Conservation (phyloP, 2,329 filamentous ascomycete genomes). For the Cercospora sp. region DNA sequence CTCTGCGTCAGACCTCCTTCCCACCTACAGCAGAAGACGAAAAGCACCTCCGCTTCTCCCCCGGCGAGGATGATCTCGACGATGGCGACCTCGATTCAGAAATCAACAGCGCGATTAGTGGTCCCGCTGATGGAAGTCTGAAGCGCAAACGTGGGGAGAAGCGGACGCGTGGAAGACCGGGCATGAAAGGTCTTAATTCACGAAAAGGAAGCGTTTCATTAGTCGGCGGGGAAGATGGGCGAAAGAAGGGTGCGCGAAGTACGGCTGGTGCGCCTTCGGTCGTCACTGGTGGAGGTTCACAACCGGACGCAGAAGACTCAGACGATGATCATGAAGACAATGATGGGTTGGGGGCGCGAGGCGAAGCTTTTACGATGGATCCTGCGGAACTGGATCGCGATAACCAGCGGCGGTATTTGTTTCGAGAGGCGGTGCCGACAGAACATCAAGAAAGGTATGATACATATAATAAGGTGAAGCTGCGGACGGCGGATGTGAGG, state of each 20-base stretch:
- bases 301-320: conserved; percentile 43
- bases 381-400: conserved; percentile 30
- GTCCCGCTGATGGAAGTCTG: conserved; percentile 42
- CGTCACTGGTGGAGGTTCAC: conserved; percentile 27
- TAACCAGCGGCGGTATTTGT: conserved; percentile 28
- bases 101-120: conserved; percentile 36
- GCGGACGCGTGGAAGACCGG: conserved; percentile 28
- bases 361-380: conserved; percentile 40
- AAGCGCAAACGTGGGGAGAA: conserved; percentile 37
- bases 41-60: conserved; percentile 29
- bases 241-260: conserved; percentile 23
- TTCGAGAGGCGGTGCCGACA: conserved; percentile 53
- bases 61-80: conserved; percentile 34
- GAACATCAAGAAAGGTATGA: conserved; percentile 70
- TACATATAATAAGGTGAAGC: conserved; percentile 67
- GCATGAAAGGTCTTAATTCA: conserved; percentile 20
- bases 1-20: conserved; percentile 78
- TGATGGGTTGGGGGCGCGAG: conserved; percentile 58
- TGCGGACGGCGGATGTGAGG: conserved; percentile 68
- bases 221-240: conserved; percentile 39
- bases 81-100: conserved; percentile 39
- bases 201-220: conserved; percentile 28
- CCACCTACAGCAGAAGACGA: conserved; percentile 52
- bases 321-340: conserved; percentile 56
- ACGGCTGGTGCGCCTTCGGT: conserved; percentile 36